These are phyloP conservation scores for Zygnema cylindricum DNA, from an alignment of 139 green algal genomes.

Conservation along the genomic window DNA sequence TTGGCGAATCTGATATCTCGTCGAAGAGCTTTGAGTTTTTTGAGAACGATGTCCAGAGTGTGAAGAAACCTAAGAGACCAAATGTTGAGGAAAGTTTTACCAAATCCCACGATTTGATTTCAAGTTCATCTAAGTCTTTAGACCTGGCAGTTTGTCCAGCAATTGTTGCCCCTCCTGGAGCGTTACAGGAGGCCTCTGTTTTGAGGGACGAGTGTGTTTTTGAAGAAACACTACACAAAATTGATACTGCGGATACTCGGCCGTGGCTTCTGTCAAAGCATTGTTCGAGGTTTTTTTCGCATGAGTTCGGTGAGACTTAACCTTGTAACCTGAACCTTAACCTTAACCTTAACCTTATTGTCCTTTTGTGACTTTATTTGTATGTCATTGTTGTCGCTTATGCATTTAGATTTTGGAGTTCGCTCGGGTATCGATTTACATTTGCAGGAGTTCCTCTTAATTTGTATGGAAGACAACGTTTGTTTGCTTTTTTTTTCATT, in stretches of 20 bases:
- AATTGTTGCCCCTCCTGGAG: background rate
- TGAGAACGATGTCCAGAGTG: too few species aligned
- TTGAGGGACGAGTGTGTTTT: background rate
- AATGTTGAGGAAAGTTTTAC: too few species aligned
- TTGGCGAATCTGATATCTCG: too few species aligned
- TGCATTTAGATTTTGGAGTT: background rate
- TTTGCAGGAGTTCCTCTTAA: background rate
- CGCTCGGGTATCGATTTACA: background rate
- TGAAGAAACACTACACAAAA: background rate
- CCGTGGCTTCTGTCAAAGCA: background rate
- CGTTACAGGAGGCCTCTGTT: background rate
- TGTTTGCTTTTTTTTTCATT: background rate
- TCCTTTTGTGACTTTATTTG: background rate
- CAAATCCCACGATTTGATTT: background rate
- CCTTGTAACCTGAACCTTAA: background rate
- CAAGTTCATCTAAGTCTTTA: background rate
- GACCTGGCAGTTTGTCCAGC: background rate
- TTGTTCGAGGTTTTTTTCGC: background rate
- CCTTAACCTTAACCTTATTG: background rate
- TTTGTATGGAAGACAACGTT: background rate
- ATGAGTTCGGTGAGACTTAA: background rate
- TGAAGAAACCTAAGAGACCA: too few species aligned
- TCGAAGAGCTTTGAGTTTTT: too few species aligned
- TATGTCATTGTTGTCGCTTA: background rate
- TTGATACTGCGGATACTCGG: background rate